A percentile compares a stretch with the other conserved stretches of the same genome.
phyloP scores from a whole-genome alignment of 2,329 filamentous ascomycete species.

The Fusarium brachygibbosum region DNA sequence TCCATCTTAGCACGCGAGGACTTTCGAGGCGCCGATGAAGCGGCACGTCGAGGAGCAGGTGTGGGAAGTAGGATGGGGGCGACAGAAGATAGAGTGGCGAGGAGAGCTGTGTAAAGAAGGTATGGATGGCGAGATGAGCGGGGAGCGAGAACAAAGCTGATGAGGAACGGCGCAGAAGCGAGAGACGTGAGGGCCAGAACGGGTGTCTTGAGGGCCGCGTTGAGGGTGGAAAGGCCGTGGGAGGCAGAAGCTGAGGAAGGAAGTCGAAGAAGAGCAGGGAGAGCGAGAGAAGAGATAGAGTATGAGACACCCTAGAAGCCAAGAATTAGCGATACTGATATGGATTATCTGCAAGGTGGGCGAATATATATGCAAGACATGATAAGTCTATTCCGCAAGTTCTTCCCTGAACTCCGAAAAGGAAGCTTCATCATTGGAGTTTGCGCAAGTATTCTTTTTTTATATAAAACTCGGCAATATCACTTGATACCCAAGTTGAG shows the following conservation, averaged over 20 bases:
- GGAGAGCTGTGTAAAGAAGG: conserved; percentile 84
- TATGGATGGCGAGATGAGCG: conserved; percentile 85
- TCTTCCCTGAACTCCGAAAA: too few species aligned
- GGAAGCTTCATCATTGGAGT: neutral
- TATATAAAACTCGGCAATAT: conserved; percentile 9
- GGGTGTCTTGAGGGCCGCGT: conserved; percentile 72
- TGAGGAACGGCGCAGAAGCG: conserved; percentile 77
- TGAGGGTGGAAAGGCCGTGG: conserved; percentile 77
- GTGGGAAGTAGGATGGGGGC: conserved; percentile 63
- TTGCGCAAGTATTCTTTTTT: neutral
- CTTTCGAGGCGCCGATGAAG: conserved; percentile 50
- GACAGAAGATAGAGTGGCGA: conserved; percentile 73
- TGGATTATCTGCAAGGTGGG: neutral
- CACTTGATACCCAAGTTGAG: conserved; percentile 28
- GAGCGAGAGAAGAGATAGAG: conserved; percentile 80
- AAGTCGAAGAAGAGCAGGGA: conserved; percentile 84
- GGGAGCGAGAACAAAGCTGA: conserved; percentile 84
- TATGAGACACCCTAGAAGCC: conserved; percentile 85
- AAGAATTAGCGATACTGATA: conserved; percentile 31
- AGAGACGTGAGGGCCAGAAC: conserved; percentile 76
- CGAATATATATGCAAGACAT: conserved; percentile 2
- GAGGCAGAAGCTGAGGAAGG: conserved; percentile 80
- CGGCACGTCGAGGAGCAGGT: conserved; percentile 47
- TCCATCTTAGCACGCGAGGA: conserved; percentile 68
- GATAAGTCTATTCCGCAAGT: neutral